A percentile compares a stretch with the other conserved stretches of the same genome.
Evolutionary conservation across 179 eudicot species (phyloP).

Genomic region (Corrigiola litoralis): DNA sequence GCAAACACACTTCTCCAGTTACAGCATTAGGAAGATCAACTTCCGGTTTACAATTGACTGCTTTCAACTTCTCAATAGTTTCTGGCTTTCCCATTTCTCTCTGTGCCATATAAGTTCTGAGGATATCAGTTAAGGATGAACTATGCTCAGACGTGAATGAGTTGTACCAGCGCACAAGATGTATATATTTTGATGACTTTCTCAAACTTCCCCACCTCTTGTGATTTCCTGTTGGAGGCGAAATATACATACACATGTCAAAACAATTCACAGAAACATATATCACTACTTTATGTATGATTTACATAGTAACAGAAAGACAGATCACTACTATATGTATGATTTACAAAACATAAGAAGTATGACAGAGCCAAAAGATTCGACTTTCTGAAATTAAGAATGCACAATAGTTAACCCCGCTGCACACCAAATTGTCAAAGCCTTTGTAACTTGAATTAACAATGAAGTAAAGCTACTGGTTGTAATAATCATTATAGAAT

Average conservation of each 20-base stretch:
- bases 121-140: slow-evolving; percentile 32
- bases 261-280: neutral
- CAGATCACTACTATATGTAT: too few relatives aligned
- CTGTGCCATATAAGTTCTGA: slow-evolving; percentile 40
- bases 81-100: slow-evolving; percentile 32
- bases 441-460: too few relatives aligned
- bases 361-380: too few relatives aligned
- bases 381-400: too few relatives aligned
- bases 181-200: slow-evolving; percentile 65
- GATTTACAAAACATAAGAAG: too few relatives aligned
- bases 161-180: slow-evolving; percentile 65
- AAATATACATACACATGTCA: slow-evolving; percentile 4
- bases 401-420: too few relatives aligned
- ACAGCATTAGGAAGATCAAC: slow-evolving; percentile 77
- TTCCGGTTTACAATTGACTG: slow-evolving; percentile 37
- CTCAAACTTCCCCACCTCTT: slow-evolving; percentile 76
- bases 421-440: too few relatives aligned
- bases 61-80: slow-evolving; percentile 39
- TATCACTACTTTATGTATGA: too few relatives aligned
- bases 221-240: slow-evolving; percentile 77
- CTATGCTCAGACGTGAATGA: slow-evolving; percentile 49
- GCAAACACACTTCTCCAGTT: slow-evolving; percentile 62
- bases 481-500: too few relatives aligned
- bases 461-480: too few relatives aligned
- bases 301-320: too few relatives aligned